Conservation (phyloP, 306 rosid genomes). For the Cucumis sativus region Cucumber_9930_V3 NC_026657.2:28087001-28087500, state of each 20-base stretch:
- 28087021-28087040: slow-evolving; percentile 69
- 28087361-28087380: neutral
- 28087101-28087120: slow-evolving; percentile 43
- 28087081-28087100: slow-evolving; percentile 75
- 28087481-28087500: neutral
- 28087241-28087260: slow-evolving; percentile 49
- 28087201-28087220: slow-evolving; percentile 73
- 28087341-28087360: neutral
- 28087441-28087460: neutral
- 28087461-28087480: neutral
- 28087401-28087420: neutral
- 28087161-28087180: slow-evolving; percentile 60
- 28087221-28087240: slow-evolving; percentile 41
- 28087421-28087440: neutral
- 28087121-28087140: slow-evolving; percentile 61
- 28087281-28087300: slow-evolving; percentile 72
- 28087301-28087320: slow-evolving; percentile 44
- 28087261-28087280: slow-evolving; percentile 42
- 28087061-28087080: slow-evolving; percentile 48
- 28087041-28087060: slow-evolving; percentile 45
- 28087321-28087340: neutral
- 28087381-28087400: neutral
- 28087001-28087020: slow-evolving; percentile 78
- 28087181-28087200: slow-evolving; percentile 69
- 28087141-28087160: slow-evolving; percentile 63